Evolutionary conservation across 1,139 yeast species (phyloP), one percentile per base, ranked within the genome.

Genomic region (Kurtzmaniella natalensis): DNA sequence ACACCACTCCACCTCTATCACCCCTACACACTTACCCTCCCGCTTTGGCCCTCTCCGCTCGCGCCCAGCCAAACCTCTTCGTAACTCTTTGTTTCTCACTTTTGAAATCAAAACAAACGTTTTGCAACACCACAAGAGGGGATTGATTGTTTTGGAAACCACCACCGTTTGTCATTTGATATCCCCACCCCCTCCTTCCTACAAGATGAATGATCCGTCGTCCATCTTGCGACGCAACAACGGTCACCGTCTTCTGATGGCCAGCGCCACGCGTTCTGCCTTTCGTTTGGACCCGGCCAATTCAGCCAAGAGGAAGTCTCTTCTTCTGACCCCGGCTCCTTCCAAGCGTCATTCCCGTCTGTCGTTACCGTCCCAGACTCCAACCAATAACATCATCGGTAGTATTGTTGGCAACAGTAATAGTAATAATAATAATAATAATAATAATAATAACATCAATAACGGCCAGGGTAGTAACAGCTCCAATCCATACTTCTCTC

Each of bases 291-390:
- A 17, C 28, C 18, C 30, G 7, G 19, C 11, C 29, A 25, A 27
- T 11, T 34, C 47, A 22, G 47, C 53, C 30, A 62, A 61, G 37
- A 45, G 71, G 32, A 48, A 61, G 37, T 64, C 70, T 16, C 45
- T 67, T 14, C 51, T 64, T 9, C 53, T 64, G 13, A 64, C 70
- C 3, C 71, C 73, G 2, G 69, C 71, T 10, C 56, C 64, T 7
- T 53, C 58, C 31, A 61, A 55, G 33, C 40, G 69, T 30, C n/a
- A n/a, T n/a, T n/a, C n/a, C n/a, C 47, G 68, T 16, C 65, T 60
- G 34, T 39, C 48, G 17, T 33, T 43, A n/a, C 34, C 32, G 16
- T 40, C 38, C 18, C 37, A 34, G 25, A 43, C 44, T 19, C 43
- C 49, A 13, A 53, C 44, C 28, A 53, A 44, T 20, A 42, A 47